A percentile compares a stretch with the other conserved stretches of the same genome.
Evolutionary conservation across 805 yeast species (phyloP).

Genomic region (Danielozyma ontarioensis): DNA sequence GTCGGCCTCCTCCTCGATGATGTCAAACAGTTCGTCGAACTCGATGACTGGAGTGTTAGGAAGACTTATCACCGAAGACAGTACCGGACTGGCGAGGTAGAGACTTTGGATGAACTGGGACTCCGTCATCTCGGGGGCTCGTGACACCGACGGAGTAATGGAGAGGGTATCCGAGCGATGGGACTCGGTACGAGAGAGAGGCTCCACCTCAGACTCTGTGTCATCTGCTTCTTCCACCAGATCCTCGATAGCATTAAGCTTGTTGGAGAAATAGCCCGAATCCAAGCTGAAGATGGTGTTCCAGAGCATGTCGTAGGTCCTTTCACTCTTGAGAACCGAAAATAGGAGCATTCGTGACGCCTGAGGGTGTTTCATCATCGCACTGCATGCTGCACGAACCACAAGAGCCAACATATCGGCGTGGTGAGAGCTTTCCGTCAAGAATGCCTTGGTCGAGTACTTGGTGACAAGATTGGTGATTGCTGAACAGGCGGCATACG

Average conservation of each 20-base stretch:
- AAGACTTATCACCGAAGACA: constrained; percentile 1
- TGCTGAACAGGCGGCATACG: constrained; percentile 45
- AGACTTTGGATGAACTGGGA: constrained; percentile 6
- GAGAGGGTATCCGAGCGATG: constrained; percentile 6
- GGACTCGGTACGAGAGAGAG: constrained; percentile 4
- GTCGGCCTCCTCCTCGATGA: constrained; percentile 5
- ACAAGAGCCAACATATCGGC: constrained; percentile 55
- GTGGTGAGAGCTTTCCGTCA: constrained; percentile 38
- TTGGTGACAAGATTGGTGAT: constrained; percentile 40
- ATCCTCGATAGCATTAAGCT: constrained; percentile 2
- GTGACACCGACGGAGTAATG: constrained; percentile 1
- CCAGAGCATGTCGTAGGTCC: constrained; percentile 31
- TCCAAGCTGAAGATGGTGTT: constrained; percentile 25
- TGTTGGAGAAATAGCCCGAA: constrained; percentile 13
- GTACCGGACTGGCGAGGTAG: background rate
- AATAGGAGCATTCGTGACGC: constrained; percentile 53
- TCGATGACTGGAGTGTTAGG: background rate
- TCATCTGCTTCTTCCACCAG: constrained; percentile 8
- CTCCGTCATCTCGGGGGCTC: constrained; percentile 4
- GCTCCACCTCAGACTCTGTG: background rate
- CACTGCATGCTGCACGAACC: constrained; percentile 50
- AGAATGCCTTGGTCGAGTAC: constrained; percentile 30
- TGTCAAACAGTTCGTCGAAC: background rate
- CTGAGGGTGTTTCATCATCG: constrained; percentile 44
- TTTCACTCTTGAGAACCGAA: constrained; percentile 40